Evolutionary conservation across 2,329 filamentous ascomycete genomes (phyloP).

Genomic region (Cladosporium sp.): DNA sequence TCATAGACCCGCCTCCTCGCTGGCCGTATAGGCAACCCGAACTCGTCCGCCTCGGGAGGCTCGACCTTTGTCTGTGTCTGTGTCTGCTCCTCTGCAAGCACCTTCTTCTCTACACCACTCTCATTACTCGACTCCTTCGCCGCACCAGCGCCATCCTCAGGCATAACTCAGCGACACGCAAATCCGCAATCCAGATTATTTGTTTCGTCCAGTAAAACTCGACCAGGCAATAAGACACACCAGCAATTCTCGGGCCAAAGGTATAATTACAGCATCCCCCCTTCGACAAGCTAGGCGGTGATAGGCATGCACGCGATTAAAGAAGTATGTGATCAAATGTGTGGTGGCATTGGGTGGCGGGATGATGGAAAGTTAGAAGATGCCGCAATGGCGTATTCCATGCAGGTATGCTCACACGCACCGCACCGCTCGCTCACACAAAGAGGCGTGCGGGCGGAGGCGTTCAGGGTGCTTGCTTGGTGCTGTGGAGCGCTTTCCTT

Average conservation of each 20-base stretch:
- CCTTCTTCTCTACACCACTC: not conserved
- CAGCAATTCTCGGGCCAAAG: not conserved
- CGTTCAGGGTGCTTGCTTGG: not conserved
- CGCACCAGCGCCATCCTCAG: slow-evolving; percentile 12
- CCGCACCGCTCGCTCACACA: not conserved
- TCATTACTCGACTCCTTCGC: slow-evolving; percentile 12
- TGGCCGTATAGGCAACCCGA: slow-evolving; percentile 39
- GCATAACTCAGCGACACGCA: slow-evolving; percentile 8
- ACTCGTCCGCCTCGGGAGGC: slow-evolving; percentile 37
- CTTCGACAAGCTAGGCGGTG: not conserved
- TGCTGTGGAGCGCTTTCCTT: not conserved
- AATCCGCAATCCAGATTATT: not conserved
- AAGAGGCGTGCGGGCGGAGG: not conserved
- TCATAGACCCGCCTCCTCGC: slow-evolving; percentile 32
- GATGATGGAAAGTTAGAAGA: not conserved
- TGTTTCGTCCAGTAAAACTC: not conserved
- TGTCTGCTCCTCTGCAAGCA: not conserved
- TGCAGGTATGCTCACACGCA: not conserved
- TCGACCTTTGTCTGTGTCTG: slow-evolving; percentile 3
- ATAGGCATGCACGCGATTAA: not conserved
- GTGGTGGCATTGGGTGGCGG: not conserved
- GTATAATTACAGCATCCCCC: not conserved
- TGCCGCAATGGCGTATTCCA: not conserved
- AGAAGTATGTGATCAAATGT: not conserved
- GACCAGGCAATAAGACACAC: not conserved